Evolutionary conservation across 768 basidiomycete species (phyloP), one percentile per base, ranked within the genome.

Genomic region (Lactarius trivialis): DNA sequence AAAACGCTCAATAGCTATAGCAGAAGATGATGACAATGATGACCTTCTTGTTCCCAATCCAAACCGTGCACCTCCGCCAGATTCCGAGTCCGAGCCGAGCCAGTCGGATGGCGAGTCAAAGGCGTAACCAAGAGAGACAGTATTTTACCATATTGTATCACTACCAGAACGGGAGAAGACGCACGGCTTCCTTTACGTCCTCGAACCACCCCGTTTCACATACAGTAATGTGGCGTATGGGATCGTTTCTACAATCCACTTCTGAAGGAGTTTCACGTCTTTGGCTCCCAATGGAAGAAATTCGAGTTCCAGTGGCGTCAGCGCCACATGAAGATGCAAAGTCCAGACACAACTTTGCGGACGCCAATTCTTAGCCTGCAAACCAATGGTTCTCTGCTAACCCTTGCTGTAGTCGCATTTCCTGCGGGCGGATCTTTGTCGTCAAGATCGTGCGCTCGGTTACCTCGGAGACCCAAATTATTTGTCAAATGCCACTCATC

Each of bases 21-120:
- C 36, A 60, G 55, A 56, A 14, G 55, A 57, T 8, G 15, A 11
- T 17, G 49, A 53, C 4, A n/a, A 36, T 9, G 28, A 45, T 33
- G 65, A 66, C 50, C 58, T 64, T 32, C 32, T 64, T 19, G 55
- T 64, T 30, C 55, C 65, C 28, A 66, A 66, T 33, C 65, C 65
- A 7, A 66, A 66, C 36, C 32, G 65, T 61, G 56, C 37, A 8
- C 58, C 28, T 11, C 36, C 33, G 2, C 60, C 51, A 24, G 54
- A 62, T 36, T 32, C 33, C 21, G 54, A 52, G 33, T 45, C 59
- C 9, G 56, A 60, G 30, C 15, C 24, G 14, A 53, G n/a, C 19
- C 39, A 51, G 54, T 55, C 57, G 12, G 61, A 57, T n/a, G 24
- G 33, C 24, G 51, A 26, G 4, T 15, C 61, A 43, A 36, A 15